Base-by-base conservation (phyloP, 352 stramenopile species). In the Saprolegnia parasitica region DNA sequence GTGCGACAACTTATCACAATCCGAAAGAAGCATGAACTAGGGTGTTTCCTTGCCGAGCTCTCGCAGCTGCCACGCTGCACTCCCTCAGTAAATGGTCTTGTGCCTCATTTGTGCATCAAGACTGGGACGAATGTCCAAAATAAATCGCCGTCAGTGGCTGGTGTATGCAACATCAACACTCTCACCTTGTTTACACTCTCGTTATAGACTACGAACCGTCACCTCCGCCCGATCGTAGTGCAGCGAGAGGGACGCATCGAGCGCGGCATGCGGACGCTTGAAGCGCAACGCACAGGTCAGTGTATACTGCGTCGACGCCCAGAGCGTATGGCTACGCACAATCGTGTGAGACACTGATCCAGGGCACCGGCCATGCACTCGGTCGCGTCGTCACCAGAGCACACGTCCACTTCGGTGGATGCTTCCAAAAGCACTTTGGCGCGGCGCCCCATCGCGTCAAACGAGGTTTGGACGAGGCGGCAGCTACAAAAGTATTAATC, bases 351-450 rank as follows among this genome's bases (percentile, higher is more conserved):
- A 8, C 45, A 46, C 18, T 42, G 63, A 37, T 23, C 11, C 4
- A 70, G 3, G 5, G 29, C 21, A 15, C 61, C 63, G 13, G 32
- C 32, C 52, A 58, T 39, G 16, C 16, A 16, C 8, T 58, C 52
- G 11, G 4, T 8, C 9, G 21, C 60, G 54, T 70, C 63, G 54
- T 55, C 4, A 0, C 9, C 13, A 13, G 61, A 39, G 15, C 61
- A 68, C 21, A 68, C 8, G 29, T 70, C 63, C 6, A 70, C 45
- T 5, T 61, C 63, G 18, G 32, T 29, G 8, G 47, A 20, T 4
- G 63, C 49, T 60, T 70, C 63, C 16, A 62, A 11, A 18, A 70
- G 39, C 10, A 70, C 54, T 15, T 29, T 58, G 52, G 16, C 8
- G 8, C 8, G 23, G 16, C 13, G 23, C 23, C n/a, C n/a, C n/a